A percentile compares a stretch with the other conserved stretches of the same genome.
Evolutionary conservation across 257 asterid species (phyloP).

Genomic region (Lycium ferocissimum): DNA sequence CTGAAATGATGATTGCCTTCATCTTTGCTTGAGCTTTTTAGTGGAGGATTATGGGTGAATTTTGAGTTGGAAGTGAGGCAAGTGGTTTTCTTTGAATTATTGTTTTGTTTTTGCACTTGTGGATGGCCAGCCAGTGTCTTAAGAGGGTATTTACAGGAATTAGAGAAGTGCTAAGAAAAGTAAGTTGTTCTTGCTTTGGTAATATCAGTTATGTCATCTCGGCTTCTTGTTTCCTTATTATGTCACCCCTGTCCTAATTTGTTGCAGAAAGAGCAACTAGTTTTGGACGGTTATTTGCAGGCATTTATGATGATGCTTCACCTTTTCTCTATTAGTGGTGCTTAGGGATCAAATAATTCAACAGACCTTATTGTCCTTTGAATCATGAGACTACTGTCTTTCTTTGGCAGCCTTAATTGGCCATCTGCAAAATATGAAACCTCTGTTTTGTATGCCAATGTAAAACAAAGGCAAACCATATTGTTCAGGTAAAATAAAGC

Average conservation of each 20-base stretch:
- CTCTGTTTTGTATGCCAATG: background rate
- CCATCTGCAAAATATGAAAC: background rate
- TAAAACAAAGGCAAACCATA: too few relatives aligned
- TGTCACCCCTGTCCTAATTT: background rate
- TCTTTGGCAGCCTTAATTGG: background rate
- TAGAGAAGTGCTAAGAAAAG: background rate
- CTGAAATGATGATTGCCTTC: slow-evolving; percentile 34
- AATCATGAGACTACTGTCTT: background rate
- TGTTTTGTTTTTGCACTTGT: background rate
- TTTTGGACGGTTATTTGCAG: background rate
- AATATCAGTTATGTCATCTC: background rate
- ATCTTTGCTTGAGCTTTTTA: background rate
- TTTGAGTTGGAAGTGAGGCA: background rate
- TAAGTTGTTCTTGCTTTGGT: background rate
- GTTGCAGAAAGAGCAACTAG: background rate
- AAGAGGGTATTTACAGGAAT: background rate
- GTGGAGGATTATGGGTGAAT: background rate
- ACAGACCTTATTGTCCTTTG: background rate
- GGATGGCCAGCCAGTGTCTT: background rate
- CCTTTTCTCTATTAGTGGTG: background rate
- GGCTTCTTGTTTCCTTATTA: background rate
- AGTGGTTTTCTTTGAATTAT: too few relatives aligned
- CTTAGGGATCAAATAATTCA: background rate
- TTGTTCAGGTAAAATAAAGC: too few relatives aligned
- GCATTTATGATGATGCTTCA: background rate